Evolutionary conservation across 495 filamentous ascomycete genomes (phyloP).

Genomic region (Aspergillus taichungensis): DNA sequence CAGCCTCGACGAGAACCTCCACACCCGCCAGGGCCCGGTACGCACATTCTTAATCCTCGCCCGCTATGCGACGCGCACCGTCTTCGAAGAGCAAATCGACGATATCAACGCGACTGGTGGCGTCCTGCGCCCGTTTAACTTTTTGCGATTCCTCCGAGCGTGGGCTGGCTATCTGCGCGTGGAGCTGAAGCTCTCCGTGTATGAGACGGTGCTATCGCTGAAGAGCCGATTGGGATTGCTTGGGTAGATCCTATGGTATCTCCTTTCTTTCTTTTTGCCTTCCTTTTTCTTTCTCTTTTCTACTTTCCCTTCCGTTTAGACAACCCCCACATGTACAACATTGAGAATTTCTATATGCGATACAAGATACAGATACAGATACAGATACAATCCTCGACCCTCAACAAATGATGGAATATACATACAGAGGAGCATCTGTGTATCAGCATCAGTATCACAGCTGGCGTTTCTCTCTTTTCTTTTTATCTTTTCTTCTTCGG

Average conservation of each 20-base stretch:
- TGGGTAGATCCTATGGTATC: background rate
- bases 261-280: background rate
- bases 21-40: constrained; percentile 79
- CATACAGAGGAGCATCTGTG: constrained; percentile 22
- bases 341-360: no score
- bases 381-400: no score
- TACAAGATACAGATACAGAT: no score
- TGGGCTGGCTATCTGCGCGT: constrained; percentile 53
- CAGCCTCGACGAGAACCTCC: constrained; percentile 86
- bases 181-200: constrained; percentile 53
- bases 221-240: constrained; percentile 32
- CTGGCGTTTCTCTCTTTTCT: constrained; percentile 18
- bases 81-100: constrained; percentile 82
- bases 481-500: constrained; percentile 1
- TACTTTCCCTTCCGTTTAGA: constrained; percentile 11
- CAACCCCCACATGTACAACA: no score
- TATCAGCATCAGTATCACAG: constrained; percentile 9
- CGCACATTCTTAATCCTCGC: constrained; percentile 91
- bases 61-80: constrained; percentile 79
- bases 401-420: no score
- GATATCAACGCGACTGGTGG: constrained; percentile 50
- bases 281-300: constrained; percentile 1
- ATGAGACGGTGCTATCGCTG: constrained; percentile 45
- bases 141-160: constrained; percentile 46
- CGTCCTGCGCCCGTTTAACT: constrained; percentile 44